Base-by-base conservation (phyloP, 2,329 filamentous ascomycete genomes). In the Botrytis porri region DNA sequence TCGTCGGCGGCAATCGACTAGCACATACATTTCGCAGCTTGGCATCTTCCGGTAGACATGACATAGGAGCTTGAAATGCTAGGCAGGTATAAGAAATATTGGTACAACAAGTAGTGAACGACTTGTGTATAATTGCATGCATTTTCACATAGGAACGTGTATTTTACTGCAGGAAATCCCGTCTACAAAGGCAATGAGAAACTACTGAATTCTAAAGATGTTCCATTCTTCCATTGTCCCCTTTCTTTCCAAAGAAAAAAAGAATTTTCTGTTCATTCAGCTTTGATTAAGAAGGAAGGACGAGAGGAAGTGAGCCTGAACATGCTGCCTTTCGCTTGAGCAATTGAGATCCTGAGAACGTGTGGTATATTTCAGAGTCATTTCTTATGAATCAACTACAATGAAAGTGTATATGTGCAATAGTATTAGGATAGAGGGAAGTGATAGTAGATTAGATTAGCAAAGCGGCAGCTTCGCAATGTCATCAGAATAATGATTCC, bases 181-280 rank as follows among this genome's bases (percentile, higher is more conserved):
- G 12, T 54, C 48, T n/a, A 3, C 25, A 16, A 3, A 16, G 25
- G 3, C 25, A n/a, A 4, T 16, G 48, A 16, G 25, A n/a, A 54
- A 54, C 5, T 54, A n/a, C 25, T n/a, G 12, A 54, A 3, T n/a
- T 2, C 10, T n/a, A n/a, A n/a, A 4, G 3, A n/a, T n/a, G 0
- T 5, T 25, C 4, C 4, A 1, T 51, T 51, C 25, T 14, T 51
- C 4, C 25, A 16, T n/a, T n/a, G 5, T 51, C 25, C 48, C 12
- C 25, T n/a, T 2, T n/a, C 5, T 51, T 51, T n/a, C 10, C 4
- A 51, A 51, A 51, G 8, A 7, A 2, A n/a, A n/a, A n/a, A n/a
- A n/a, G n/a, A n/a, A n/a, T n/a, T n/a, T n/a, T 3, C 2, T 1
- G 14, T 14, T 51, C 4, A n/a, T 51, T 51, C 10, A 51, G 48